phyloP scores from a whole-genome alignment of 2,329 filamentous ascomycete species.

The Penicillium sumatraense region DNA sequence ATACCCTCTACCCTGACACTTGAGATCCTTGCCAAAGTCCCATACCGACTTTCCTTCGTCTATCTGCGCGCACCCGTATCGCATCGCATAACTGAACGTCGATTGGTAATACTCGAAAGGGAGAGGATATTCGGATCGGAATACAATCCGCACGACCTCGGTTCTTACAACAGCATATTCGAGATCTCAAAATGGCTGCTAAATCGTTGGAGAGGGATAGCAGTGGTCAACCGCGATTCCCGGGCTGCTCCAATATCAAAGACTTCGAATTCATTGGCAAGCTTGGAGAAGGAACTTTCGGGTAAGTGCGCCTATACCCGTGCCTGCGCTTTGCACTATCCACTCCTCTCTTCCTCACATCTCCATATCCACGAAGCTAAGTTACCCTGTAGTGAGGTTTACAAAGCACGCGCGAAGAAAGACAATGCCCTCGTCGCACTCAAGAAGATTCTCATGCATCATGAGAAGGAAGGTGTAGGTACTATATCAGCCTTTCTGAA shows the following conservation, averaged over 20 bases:
- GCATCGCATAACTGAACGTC: not conserved
- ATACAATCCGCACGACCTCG: no score
- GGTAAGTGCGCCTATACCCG: no score
- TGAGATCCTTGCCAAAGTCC: no score
- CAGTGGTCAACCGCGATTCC: constrained; percentile 65
- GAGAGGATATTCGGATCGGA: not conserved
- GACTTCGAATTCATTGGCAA: constrained; percentile 49
- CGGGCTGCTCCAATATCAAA: constrained; percentile 71
- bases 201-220: constrained; percentile 51
- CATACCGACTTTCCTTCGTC: no score
- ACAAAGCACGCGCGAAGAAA: constrained; percentile 79
- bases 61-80: not conserved
- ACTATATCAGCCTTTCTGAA: no score
- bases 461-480: constrained; percentile 91
- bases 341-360: not conserved
- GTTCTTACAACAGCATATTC: no score
- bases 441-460: constrained; percentile 99
- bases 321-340: no score
- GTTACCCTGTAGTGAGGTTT: constrained; percentile 70
- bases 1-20: not conserved
- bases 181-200: constrained; percentile 41
- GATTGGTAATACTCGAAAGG: not conserved
- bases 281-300: constrained; percentile 95
- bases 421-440: constrained; percentile 79
- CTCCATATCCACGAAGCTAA: not conserved